Evolutionary conservation across 192 early-diverging fungal genomes (phyloP), one percentile per base, ranked within the genome.

Genomic region (Pilobolus umbonatus): DNA sequence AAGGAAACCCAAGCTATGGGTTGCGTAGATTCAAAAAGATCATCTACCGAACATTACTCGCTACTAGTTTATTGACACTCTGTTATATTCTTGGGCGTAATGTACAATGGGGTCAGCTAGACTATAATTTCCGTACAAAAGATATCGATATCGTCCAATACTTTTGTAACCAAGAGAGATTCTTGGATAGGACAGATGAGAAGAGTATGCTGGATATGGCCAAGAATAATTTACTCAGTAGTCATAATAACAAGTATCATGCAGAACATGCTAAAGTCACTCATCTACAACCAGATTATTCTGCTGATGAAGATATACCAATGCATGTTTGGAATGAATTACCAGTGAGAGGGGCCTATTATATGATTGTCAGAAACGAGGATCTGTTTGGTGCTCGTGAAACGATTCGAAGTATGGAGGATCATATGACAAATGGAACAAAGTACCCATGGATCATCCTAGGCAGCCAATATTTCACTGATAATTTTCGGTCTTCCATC

Each of bases 391-490:
- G 72, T 14, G 76, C 87, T 35, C 64, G 74, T 1, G 46, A 61
- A 1, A 70, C 86, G 0, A 76, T 94, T 52, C 70, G 72, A 47
- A 76, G 85, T 53, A 58, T 94, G 21, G 85, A 91, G 61, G 83
- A 90, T 60, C 31, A 36, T 34, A 75, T 88, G n/a, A 88, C 89
- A 62, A 88, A 89, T 62, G 60, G 75, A 29, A 65, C 71, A 30
- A 60, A 67, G 7, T 89, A 90, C 55, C 87, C 87, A 0, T 90
- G 83, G 63, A 72, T 90, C 25, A 81, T 89, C 39, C 62, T 90
- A 40, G 89, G 87, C 75, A 80, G 88, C 49, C 80, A 71, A 28
- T 71, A 75, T n/a, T 89, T 89, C 52, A 73, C 80, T 1, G 71
- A 76, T 3, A 70, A 83, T 32, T 88, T 90, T 57, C 78, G 58